Base-by-base conservation (phyloP, 2,329 filamentous ascomycete species). In the Colletotrichum acutatum region DNA sequence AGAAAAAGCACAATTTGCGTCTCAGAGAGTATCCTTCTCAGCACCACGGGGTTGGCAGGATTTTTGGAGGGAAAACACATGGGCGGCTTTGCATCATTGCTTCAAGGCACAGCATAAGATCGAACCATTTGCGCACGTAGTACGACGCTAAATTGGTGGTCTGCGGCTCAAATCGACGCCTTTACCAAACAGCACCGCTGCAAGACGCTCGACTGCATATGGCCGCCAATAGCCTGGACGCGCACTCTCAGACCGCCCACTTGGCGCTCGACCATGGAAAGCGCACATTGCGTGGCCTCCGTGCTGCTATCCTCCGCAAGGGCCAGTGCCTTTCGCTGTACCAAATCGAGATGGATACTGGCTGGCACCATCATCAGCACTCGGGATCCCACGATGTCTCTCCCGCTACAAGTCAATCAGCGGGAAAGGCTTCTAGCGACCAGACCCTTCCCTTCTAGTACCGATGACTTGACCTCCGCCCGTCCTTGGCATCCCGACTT, bases 401-500 rank as follows among this genome's bases (percentile, higher is more conserved):
- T 60, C 30, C 65, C 59, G 70, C 59, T 42, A 53, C 42, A 49
- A 58, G 32, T 16, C 42, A 69, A n/a, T 26, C 22, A 42, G 46
- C 49, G 42, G 54, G 60, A 56, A 61, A 61, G n/a, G 60, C 61
- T 73, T 70, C 71, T 70, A 62, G 66, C 49, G 16, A 66, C 60
- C 24, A 32, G 68, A 30, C 66, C 46, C 53, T 22, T 22, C 32
- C 28, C 42, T 73, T 70, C 66, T 73, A 60, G 66, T 32, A 46
- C 60, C 66, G 16, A 49, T 65, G 30, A 34, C 42, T 30, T 34
- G 37, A 16, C 57, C 52, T 30, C 37, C 34, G 32, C 30, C 24
- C 28, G 28, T 46, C 26, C 66, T 72, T 70, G 66, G 70, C 70
- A 57, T 52, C 37, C 65, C 46, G 24, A 4, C 19, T 53, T 32